Evolutionary conservation across 768 basidiomycete species (phyloP), one percentile per base, ranked within the genome.

Genomic region (Tricholoma sp.): DNA sequence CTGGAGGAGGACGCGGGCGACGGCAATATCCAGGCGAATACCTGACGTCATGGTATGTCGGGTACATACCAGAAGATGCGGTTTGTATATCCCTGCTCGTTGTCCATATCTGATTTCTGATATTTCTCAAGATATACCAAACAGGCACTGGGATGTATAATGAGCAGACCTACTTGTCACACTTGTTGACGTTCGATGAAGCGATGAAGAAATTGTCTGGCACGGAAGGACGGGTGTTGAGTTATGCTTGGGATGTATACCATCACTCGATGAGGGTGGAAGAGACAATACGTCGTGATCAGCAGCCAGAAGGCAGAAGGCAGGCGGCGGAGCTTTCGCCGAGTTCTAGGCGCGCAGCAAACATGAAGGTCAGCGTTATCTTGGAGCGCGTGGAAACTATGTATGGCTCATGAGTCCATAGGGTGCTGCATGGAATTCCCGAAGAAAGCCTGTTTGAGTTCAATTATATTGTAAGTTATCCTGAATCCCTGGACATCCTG

Each of bases 91-190:
- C 4, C 20, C 20, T 11, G n/a, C 11, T 18, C 8, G 18, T 8
- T 28, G 29, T 29, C 32, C 41, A 33, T 37, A 28, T 53, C 18
- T 1, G 32, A 24, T 29, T 12, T 34, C 28, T 45, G 13, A 17
- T 32, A 28, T 6, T 36, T 4, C 51, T 31, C 10, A 37, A 85
- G 82, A 72, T 76, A 5, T 72, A 69, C 12, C 73, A 82, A 20
- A 60, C 65, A 32, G 74, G 76, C 13, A 86, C 84, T 11, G 79
- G 80, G 7, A 86, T 84, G 83, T 66, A 77, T 0, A 74, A 86
- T 61, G 85, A 86, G 63, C 65, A 75, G 58, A 63, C 72, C 49
- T 87, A 77, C 64, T 65, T 66, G 37, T 72, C 77, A 12, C 67
- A 76, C 55, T 64, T 86, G 11, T 47, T 82, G 3, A 53, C 68